These are phyloP conservation scores for Ophiostoma populinum DNA, from an alignment of 2,329 filamentous ascomycete species.

Conservation along the genomic window DNA sequence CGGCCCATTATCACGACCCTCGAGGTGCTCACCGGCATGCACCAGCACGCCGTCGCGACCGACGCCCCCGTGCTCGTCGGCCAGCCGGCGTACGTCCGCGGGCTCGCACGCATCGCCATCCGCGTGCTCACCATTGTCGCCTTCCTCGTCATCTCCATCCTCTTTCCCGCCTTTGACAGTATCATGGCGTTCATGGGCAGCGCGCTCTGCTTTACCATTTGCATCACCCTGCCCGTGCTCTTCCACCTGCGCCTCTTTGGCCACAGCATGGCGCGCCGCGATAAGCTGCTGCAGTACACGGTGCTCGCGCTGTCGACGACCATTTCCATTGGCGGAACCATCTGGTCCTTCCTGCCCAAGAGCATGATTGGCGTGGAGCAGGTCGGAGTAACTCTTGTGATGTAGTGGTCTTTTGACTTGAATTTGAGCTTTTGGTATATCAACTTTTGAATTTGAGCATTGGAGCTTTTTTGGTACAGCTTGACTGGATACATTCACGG, in stretches of 20 bases:
- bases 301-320: slow-evolving; percentile 50
- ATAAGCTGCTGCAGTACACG: slow-evolving; percentile 49
- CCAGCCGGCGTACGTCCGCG: slow-evolving; percentile 38
- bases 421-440: no score
- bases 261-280: slow-evolving; percentile 43
- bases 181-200: slow-evolving; percentile 87
- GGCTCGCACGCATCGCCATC: slow-evolving; percentile 39
- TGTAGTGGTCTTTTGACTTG: no score
- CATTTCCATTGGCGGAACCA: slow-evolving; percentile 61
- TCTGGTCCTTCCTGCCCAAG: slow-evolving; percentile 78
- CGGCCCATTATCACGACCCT: slow-evolving; percentile 74
- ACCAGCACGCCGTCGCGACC: slow-evolving; percentile 25
- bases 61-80: slow-evolving; percentile 31
- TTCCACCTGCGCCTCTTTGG: slow-evolving; percentile 88
- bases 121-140: slow-evolving; percentile 49
- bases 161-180: slow-evolving; percentile 63
- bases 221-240: slow-evolving; percentile 70
- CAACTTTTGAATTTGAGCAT: no score
- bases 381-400: no score
- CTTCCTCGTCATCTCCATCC: slow-evolving; percentile 56
- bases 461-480: no score
- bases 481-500: no score
- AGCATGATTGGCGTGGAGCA: slow-evolving; percentile 45
- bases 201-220: slow-evolving; percentile 83
- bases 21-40: slow-evolving; percentile 65